Percentiles rank a stretch among this genome's conserved stretches.
phyloP scores from a whole-genome alignment of 495 filamentous ascomycete species.

The Amniculicola lignicola region DNA sequence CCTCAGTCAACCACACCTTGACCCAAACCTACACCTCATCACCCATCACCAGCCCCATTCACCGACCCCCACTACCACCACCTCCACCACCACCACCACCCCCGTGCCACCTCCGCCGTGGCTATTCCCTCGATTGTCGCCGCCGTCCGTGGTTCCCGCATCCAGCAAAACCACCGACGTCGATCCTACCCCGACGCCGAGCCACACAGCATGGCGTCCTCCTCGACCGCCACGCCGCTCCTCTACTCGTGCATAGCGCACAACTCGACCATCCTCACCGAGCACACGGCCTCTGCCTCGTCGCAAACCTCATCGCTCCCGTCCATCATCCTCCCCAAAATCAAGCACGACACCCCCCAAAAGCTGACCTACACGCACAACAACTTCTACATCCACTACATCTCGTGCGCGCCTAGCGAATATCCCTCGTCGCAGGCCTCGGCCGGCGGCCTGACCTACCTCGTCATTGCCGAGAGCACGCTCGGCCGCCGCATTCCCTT shows the following conservation, averaged over 20 bases:
- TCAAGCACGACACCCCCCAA: conserved; percentile 72
- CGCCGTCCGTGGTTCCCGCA: not conserved
- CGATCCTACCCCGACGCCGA: not conserved
- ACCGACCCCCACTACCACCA: not conserved
- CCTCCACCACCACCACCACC: not conserved
- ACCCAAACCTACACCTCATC: no score
- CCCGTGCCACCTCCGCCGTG: not conserved
- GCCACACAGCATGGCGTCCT: conserved; percentile 71
- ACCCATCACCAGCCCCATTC: no score
- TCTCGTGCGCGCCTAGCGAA: conserved; percentile 75
- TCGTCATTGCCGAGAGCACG: conserved; percentile 73
- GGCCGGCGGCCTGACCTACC: conserved; percentile 77
- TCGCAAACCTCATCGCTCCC: conserved; percentile 78
- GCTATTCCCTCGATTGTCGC: not conserved
- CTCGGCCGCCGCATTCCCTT: conserved; percentile 87
- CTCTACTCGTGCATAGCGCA: conserved; percentile 91
- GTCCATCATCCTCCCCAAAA: conserved; percentile 93
- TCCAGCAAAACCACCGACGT: not conserved
- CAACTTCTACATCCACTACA: conserved; percentile 90
- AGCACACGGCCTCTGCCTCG: conserved; percentile 78
- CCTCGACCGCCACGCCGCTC: conserved; percentile 71
- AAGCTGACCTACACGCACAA: conserved; percentile 94
- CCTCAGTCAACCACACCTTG: no score
- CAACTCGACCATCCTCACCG: conserved; percentile 84
- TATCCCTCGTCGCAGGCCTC: conserved; percentile 49